Conservation (phyloP, 2,329 filamentous ascomycete species). For the Coccinonectria pachysandricola region DNA sequence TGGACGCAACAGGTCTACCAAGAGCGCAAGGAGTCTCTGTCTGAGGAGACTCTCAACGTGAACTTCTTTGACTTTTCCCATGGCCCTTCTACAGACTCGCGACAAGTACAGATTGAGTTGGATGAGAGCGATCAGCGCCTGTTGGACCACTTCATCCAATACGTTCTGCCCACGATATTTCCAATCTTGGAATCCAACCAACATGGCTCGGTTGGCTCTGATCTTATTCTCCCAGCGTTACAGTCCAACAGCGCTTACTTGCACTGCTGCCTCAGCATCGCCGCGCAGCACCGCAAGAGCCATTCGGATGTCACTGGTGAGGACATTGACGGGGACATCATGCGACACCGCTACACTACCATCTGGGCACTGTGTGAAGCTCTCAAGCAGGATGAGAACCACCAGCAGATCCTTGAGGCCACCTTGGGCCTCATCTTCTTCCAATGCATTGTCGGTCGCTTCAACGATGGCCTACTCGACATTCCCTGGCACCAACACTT, state of each 20-base stretch:
- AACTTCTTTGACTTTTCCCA: constrained; percentile 79
- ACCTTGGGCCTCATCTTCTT: constrained; percentile 94
- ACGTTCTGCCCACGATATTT: constrained; percentile 80
- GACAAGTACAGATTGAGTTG: constrained; percentile 67
- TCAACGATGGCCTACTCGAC: constrained; percentile 75
- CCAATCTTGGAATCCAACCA: constrained; percentile 87
- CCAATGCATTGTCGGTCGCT: constrained; percentile 80
- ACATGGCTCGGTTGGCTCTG: constrained; percentile 67
- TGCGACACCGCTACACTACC: constrained; percentile 82
- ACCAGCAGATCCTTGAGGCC: constrained; percentile 82
- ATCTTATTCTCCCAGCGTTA: constrained; percentile 77
- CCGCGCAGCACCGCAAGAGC: constrained; percentile 85
- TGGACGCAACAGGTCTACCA: constrained; percentile 34
- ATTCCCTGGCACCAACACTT: constrained; percentile 98
- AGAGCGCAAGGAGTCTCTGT: constrained; percentile 51
- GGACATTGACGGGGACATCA: constrained; percentile 80
- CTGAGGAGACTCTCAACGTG: constrained; percentile 56
- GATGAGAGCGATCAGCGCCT: constrained; percentile 81
- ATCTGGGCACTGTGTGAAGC: constrained; percentile 79
- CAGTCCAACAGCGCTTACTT: constrained; percentile 89
- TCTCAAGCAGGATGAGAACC: constrained; percentile 68
- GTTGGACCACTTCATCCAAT: constrained; percentile 82
- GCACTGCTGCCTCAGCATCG: constrained; percentile 89
- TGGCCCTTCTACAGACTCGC: constrained; percentile 48
- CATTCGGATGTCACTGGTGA: constrained; percentile 51